phyloP scores from a whole-genome alignment of 768 basidiomycete species.

The Termitomyces sp. region DNA sequence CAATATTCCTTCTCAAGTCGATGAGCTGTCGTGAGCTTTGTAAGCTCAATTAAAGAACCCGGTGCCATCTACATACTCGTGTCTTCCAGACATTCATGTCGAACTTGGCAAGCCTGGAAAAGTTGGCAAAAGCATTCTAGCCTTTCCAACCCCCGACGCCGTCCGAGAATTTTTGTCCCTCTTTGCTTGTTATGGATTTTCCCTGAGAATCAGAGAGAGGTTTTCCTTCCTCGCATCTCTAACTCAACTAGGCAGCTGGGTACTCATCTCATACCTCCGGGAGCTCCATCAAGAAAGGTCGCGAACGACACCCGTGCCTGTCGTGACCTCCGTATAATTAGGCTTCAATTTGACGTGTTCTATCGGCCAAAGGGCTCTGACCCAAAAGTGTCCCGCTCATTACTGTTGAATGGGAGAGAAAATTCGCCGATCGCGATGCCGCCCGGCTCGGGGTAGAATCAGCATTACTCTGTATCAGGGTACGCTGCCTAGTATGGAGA shows the following conservation, averaged over 20 bases:
- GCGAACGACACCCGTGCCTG: not conserved
- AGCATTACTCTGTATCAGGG: not conserved
- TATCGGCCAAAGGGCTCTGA: not conserved
- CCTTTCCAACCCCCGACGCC: not conserved
- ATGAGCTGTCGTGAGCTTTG: not conserved
- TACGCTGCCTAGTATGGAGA: not conserved
- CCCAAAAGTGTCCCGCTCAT: not conserved
- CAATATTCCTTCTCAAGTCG: not conserved
- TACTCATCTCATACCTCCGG: not conserved
- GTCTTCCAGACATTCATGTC: not conserved
- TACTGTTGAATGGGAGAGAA: not conserved
- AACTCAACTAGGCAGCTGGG: not conserved
- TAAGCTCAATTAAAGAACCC: not conserved
- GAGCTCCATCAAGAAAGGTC: not conserved
- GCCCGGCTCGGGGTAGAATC: not conserved
- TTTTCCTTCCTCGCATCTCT: not conserved
- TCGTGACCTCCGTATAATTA: not conserved
- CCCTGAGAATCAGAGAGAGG: not conserved
- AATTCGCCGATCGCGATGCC: not conserved
- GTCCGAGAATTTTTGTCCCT: not conserved
- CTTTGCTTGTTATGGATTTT: not conserved
- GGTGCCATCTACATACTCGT: not conserved
- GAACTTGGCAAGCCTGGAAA: not conserved
- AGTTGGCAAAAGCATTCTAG: not conserved
- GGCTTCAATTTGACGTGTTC: not conserved